Evolutionary conservation across 148 eudicot species (phyloP).

Genomic region (Cornus kousa): DNA sequence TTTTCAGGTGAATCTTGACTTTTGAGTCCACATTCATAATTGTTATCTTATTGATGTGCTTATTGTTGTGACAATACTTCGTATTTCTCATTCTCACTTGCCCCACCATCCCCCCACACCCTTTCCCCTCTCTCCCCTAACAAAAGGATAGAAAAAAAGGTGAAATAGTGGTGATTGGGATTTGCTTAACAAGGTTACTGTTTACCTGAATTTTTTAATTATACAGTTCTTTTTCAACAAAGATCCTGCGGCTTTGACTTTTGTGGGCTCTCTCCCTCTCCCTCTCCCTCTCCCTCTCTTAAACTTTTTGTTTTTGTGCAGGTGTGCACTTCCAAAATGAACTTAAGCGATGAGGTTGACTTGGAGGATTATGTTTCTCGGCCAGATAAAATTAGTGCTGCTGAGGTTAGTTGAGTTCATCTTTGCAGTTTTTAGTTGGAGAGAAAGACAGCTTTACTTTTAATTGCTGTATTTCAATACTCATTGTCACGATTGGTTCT

Average conservation of each 20-base stretch:
- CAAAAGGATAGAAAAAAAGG: not conserved
- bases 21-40: not conserved
- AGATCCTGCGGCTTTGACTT: not conserved
- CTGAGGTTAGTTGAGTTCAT: conserved; percentile 55
- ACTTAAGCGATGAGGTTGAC: conserved; percentile 83
- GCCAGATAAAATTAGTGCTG: conserved; percentile 90
- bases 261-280: not conserved
- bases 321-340: conserved; percentile 94
- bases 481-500: not conserved
- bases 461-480: not conserved
- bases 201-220: not conserved
- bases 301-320: conserved; percentile 17
- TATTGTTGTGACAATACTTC: not conserved
- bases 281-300: not conserved
- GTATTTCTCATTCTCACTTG: not conserved
- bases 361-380: conserved; percentile 89
- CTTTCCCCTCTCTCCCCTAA: not conserved
- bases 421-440: not conserved
- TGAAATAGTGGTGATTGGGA: not conserved
- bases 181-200: not conserved
- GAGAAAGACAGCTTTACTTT: not conserved
- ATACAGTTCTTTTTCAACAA: not conserved
- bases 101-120: not conserved
- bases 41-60: not conserved
- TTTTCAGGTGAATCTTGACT: conserved; percentile 55